phyloP scores from a whole-genome alignment of 441 rosid genomes.

The Croton setiger region DNA sequence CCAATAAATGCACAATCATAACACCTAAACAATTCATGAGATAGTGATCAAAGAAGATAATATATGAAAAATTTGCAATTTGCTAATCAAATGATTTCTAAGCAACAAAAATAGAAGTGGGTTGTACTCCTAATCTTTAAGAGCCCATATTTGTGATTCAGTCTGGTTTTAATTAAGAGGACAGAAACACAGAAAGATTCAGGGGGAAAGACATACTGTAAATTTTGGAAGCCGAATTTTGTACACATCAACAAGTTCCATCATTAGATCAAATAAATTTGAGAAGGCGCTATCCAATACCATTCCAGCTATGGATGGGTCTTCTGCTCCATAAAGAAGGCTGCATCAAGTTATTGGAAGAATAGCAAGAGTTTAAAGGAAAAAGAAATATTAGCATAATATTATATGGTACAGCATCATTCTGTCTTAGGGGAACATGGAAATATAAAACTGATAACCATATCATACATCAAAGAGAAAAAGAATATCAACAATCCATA shows the following conservation, averaged over 20 bases:
- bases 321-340: conserved; percentile 97
- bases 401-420: not conserved
- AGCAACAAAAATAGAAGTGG: not conserved
- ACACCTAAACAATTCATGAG: not conserved
- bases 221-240: conserved; percentile 95
- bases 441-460: conserved; percentile 13
- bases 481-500: conserved; percentile 6
- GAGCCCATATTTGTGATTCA: not conserved
- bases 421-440: conserved; percentile 6
- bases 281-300: conserved; percentile 97
- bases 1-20: conserved; percentile 2
- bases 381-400: not conserved
- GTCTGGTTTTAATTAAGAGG: not conserved
- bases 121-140: conserved; percentile 2
- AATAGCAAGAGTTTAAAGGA: not conserved
- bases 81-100: not conserved
- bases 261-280: conserved; percentile 86
- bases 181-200: not conserved
- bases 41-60: not conserved
- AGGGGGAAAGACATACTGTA: conserved; percentile 45
- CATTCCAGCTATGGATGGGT: conserved; percentile 95
- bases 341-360: conserved; percentile 45
- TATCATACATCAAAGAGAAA: conserved; percentile 12
- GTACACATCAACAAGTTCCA: conserved; percentile 95
- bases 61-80: not conserved